These are phyloP conservation scores for Paecilomyces sp. DNA, from an alignment of 2,329 filamentous ascomycete species.

Conservation along the genomic window DNA sequence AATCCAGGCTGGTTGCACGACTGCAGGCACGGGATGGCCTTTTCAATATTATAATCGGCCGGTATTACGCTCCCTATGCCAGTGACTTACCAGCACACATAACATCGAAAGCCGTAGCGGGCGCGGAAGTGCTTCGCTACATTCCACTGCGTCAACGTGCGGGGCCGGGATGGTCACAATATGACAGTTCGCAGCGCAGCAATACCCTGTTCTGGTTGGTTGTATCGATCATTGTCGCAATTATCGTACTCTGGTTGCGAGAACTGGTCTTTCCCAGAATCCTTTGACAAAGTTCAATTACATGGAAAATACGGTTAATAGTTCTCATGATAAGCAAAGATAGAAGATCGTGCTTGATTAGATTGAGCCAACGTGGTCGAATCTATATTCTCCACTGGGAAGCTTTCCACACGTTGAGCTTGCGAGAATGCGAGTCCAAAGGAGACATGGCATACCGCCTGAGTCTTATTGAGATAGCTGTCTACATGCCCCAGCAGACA, in stretches of 20 bases:
- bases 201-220: background rate
- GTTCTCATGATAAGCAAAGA: no score
- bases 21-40: conserved; percentile 14
- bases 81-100: conserved; percentile 9
- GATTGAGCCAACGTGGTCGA: background rate
- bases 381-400: background rate
- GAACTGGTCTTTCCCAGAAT: background rate
- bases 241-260: background rate
- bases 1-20: conserved; percentile 8
- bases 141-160: background rate
- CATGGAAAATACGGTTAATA: no score
- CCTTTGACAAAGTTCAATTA: background rate
- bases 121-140: background rate
- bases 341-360: background rate
- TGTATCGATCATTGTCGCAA: background rate
- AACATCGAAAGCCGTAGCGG: conserved; percentile 11
- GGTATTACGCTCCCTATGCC: conserved; percentile 12
- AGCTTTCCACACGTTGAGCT: background rate
- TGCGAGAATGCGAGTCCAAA: background rate
- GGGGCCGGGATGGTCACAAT: background rate
- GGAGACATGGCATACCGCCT: background rate
- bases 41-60: conserved; percentile 9
- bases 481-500: background rate
- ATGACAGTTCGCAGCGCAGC: background rate
- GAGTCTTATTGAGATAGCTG: background rate